Evolutionary conservation across 2,329 filamentous ascomycete genomes (phyloP).

Genomic region (Aureobasidium lini): DNA sequence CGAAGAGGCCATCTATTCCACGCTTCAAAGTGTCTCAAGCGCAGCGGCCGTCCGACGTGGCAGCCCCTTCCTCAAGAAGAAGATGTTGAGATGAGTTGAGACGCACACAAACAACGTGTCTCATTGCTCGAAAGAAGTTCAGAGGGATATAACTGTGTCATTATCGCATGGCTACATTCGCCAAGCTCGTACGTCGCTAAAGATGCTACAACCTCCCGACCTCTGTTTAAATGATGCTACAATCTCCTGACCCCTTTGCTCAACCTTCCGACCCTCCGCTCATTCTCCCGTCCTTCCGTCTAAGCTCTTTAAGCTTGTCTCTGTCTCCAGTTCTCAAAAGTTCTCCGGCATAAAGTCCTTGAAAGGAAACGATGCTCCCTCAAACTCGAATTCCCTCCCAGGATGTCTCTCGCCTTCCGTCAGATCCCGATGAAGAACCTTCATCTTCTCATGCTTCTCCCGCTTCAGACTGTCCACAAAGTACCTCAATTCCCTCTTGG

Average conservation of each 20-base stretch:
- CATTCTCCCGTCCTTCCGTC: too few species aligned
- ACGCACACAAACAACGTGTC: too few species aligned
- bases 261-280: too few species aligned
- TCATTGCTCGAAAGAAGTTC: too few species aligned
- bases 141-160: not conserved
- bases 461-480: not conserved
- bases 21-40: conserved; percentile 24
- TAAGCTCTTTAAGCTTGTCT: not conserved
- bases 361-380: not conserved
- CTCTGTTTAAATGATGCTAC: too few species aligned
- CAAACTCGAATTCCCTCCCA: conserved; percentile 2
- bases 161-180: not conserved
- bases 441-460: not conserved
- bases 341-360: not conserved
- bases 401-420: not conserved
- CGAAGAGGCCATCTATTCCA: conserved; percentile 57
- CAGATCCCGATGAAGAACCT: not conserved
- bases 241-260: too few species aligned
- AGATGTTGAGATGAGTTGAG: not conserved
- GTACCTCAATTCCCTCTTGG: not conserved
- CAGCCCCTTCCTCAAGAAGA: not conserved
- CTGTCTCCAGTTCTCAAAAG: not conserved
- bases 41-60: not conserved
- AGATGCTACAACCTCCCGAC: not conserved
- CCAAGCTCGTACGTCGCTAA: too few species aligned